phyloP scores from a whole-genome alignment of 768 basidiomycete species.

The Gyrodon lividus region DNA sequence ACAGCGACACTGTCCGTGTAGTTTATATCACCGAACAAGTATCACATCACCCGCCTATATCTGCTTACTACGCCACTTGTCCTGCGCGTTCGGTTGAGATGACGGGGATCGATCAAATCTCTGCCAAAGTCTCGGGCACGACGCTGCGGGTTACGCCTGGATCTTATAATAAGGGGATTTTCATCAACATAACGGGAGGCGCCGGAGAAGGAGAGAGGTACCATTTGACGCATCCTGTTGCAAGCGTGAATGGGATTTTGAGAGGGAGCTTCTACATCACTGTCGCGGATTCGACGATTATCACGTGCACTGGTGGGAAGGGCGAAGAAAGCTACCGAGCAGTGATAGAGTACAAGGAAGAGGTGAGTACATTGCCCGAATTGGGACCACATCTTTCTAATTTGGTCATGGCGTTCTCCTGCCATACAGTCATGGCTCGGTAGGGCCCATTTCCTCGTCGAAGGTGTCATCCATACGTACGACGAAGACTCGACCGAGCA shows the following conservation, averaged over 20 bases:
- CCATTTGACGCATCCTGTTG: constrained; percentile 86
- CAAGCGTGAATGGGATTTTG: constrained; percentile 87
- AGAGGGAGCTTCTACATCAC: constrained; percentile 92
- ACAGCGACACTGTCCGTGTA: constrained; percentile 53
- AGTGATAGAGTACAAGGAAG: constrained; percentile 94
- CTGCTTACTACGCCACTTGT: constrained; percentile 77
- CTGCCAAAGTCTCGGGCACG: constrained; percentile 88
- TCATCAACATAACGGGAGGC: constrained; percentile 72
- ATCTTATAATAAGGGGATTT: constrained; percentile 84
- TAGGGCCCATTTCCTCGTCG: constrained; percentile 76
- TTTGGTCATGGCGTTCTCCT: neutral
- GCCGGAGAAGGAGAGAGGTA: constrained; percentile 78
- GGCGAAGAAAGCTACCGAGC: constrained; percentile 65
- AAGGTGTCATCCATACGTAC: constrained; percentile 88
- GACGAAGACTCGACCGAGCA: constrained; percentile 60
- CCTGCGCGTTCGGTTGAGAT: constrained; percentile 71
- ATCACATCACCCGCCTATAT: constrained; percentile 96
- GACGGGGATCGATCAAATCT: constrained; percentile 88
- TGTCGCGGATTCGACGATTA: constrained; percentile 71
- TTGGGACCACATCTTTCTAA: neutral
- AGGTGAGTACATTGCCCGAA: constrained; percentile 51
- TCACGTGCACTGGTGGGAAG: constrained; percentile 76
- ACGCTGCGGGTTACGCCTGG: constrained; percentile 82
- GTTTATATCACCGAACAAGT: constrained; percentile 90
- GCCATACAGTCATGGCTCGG: constrained; percentile 79